Conservation (phyloP, 2,329 filamentous ascomycete genomes). For the Phyllosticta citrichinensis region DNA sequence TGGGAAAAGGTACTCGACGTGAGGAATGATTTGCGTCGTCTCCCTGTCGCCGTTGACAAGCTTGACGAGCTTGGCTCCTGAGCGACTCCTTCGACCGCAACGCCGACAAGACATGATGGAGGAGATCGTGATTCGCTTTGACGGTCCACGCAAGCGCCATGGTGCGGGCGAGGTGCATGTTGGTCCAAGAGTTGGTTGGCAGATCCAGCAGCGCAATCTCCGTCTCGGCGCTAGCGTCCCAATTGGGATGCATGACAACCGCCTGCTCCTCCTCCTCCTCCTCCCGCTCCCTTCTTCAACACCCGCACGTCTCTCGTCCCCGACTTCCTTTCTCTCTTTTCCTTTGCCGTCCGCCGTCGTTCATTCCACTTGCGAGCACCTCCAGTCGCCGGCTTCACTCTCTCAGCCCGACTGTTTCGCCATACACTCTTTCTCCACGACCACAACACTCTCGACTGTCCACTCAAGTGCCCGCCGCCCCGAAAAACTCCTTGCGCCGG, state of each 20-base stretch:
- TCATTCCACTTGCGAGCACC: conserved; percentile 7
- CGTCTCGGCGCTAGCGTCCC: conserved; percentile 6
- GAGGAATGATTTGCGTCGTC: neutral
- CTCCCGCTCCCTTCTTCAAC: neutral
- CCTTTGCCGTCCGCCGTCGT: conserved; percentile 5
- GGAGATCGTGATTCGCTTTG: neutral
- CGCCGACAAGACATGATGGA: neutral
- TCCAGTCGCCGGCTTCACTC: conserved; percentile 7
- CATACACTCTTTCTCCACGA: conserved; percentile 29
- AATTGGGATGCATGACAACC: neutral
- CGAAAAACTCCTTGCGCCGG: conserved; percentile 7
- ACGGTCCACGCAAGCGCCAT: conserved; percentile 1
- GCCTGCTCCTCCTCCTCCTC: neutral
- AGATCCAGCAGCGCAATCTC: conserved; percentile 4
- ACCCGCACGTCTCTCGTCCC: neutral
- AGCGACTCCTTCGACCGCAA: neutral
- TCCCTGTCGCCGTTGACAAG: neutral
- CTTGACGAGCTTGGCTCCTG: neutral
- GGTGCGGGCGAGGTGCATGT: neutral
- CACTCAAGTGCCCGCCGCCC: neutral
- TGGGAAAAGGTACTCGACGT: neutral
- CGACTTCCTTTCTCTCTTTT: conserved; percentile 1
- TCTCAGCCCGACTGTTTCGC: conserved; percentile 41
- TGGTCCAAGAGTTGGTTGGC: neutral
- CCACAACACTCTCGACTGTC: neutral